These are phyloP conservation scores for Aspergillus sp. DNA, from an alignment of 2,329 filamentous ascomycete species.

Conservation along the genomic window DNA sequence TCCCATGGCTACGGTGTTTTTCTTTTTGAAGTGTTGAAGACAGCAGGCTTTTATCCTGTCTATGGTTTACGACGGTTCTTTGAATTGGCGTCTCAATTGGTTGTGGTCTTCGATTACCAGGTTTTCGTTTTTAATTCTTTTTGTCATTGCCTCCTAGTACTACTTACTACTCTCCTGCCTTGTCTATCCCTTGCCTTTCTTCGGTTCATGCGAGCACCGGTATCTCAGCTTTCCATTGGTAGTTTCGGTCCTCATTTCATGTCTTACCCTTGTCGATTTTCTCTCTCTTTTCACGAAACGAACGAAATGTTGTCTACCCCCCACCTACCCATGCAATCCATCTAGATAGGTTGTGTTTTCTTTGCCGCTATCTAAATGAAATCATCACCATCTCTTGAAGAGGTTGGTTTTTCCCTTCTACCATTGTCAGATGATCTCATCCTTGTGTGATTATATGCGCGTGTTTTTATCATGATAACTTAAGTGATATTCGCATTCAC, in stretches of 20 bases:
- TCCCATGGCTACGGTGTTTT: constrained; percentile 3
- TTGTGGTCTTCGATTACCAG: constrained; percentile 8
- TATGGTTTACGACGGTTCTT: constrained; percentile 15
- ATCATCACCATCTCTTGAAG: not conserved
- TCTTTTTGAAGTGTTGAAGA: not conserved
- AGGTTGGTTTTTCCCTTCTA: not conserved
- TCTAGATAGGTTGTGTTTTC: not conserved
- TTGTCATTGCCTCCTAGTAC: not conserved
- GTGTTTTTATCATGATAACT: too few relatives aligned
- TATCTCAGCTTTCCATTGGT: not conserved
- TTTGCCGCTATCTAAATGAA: not conserved
- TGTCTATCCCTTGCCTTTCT: constrained; percentile 1
- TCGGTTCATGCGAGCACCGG: constrained; percentile 1
- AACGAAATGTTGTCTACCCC: not conserved
- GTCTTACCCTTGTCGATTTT: not conserved
- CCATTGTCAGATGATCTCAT: not conserved
- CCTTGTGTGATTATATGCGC: too few relatives aligned
- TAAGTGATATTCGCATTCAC: too few relatives aligned
- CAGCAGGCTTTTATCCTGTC: not conserved
- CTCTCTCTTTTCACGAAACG: not conserved
- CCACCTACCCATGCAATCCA: not conserved
- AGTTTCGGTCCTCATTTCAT: constrained; percentile 4
- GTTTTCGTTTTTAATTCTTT: constrained; percentile 1
- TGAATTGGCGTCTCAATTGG: constrained; percentile 19
- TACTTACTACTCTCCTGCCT: not conserved